phyloP scores from a whole-genome alignment of 2,329 filamentous ascomycete genomes.

The Xylaria sp. region DNA sequence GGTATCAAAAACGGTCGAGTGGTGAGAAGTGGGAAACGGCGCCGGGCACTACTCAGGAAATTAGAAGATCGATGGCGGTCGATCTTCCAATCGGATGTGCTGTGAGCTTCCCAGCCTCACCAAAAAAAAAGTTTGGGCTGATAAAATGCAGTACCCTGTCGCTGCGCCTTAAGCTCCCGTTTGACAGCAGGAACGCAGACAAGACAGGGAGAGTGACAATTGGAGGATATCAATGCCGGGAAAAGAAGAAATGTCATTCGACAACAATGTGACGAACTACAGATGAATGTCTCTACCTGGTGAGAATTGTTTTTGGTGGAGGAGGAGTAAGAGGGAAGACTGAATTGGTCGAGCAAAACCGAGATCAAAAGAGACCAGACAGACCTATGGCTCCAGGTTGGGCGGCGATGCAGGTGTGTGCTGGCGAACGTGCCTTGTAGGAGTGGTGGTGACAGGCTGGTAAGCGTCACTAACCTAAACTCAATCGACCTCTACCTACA shows the following conservation, averaged over 20 bases:
- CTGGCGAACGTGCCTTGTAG: too few relatives aligned
- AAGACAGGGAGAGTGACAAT: slow-evolving; percentile 7
- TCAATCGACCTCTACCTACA: too few relatives aligned
- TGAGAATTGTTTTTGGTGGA: slow-evolving; percentile 10
- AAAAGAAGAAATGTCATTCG: not conserved
- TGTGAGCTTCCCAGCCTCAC: slow-evolving; percentile 29
- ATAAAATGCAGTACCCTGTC: not conserved
- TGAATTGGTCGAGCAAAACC: slow-evolving; percentile 9
- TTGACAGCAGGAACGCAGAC: slow-evolving; percentile 8
- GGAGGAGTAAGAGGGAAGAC: slow-evolving; percentile 17
- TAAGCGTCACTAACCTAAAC: too few relatives aligned
- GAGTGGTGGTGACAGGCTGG: not conserved
- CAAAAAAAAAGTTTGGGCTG: slow-evolving; percentile 17
- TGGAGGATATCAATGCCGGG: not conserved
- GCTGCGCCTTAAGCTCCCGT: slow-evolving; percentile 6
- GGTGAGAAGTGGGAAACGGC: not conserved
- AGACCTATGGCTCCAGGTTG: slow-evolving; percentile 22
- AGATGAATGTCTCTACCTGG: not conserved
- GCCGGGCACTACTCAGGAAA: slow-evolving; percentile 4
- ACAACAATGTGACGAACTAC: not conserved
- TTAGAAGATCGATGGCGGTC: slow-evolving; percentile 6
- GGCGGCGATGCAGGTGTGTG: slow-evolving; percentile 25
- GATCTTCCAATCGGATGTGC: slow-evolving; percentile 21
- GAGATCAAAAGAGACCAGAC: slow-evolving; percentile 14
- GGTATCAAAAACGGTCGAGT: slow-evolving; percentile 1